These are phyloP conservation scores for Penicillium atrosanguineum DNA, from an alignment of 495 filamentous ascomycete species.

Conservation along the genomic window DNA sequence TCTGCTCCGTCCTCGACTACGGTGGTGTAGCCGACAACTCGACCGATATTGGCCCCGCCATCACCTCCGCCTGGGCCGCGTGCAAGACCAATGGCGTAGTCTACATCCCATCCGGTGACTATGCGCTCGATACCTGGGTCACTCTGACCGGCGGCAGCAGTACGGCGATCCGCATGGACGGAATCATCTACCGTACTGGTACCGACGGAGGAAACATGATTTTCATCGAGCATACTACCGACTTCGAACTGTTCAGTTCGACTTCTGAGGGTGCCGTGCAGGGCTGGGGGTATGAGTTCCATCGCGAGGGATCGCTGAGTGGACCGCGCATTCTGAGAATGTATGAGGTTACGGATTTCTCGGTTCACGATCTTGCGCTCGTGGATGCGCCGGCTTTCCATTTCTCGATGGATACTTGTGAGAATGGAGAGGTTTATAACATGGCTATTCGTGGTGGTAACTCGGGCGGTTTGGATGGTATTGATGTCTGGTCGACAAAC, in stretches of 20 bases:
- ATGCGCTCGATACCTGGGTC: conserved; percentile 35
- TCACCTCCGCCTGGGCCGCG: conserved; percentile 45
- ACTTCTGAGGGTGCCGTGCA: conserved; percentile 50
- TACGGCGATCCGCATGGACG: conserved; percentile 49
- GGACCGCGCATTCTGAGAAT: conserved; percentile 41
- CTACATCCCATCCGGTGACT: conserved; percentile 36
- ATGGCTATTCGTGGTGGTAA: conserved; percentile 53
- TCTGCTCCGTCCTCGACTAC: conserved; percentile 51
- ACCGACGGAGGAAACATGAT: conserved; percentile 51
- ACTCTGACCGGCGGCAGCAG: conserved; percentile 35
- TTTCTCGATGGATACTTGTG: conserved; percentile 44
- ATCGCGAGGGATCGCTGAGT: conserved; percentile 18
- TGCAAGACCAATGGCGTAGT: conserved; percentile 40
- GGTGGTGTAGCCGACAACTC: conserved; percentile 45
- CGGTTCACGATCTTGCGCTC: conserved; percentile 49
- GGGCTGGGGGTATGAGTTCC: conserved; percentile 48
- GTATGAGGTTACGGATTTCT: conserved; percentile 42
- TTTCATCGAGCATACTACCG: conserved; percentile 41
- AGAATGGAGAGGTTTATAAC: conserved; percentile 51
- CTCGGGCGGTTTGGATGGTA: conserved; percentile 48
- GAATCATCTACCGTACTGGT: conserved; percentile 46
- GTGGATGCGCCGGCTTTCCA: conserved; percentile 54
- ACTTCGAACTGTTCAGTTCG: conserved; percentile 52
- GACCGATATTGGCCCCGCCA: conserved; percentile 46
- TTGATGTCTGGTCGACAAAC: conserved; percentile 51